Conservation (phyloP, 2,329 filamentous ascomycete genomes). For the Epichloe scottii region DNA sequence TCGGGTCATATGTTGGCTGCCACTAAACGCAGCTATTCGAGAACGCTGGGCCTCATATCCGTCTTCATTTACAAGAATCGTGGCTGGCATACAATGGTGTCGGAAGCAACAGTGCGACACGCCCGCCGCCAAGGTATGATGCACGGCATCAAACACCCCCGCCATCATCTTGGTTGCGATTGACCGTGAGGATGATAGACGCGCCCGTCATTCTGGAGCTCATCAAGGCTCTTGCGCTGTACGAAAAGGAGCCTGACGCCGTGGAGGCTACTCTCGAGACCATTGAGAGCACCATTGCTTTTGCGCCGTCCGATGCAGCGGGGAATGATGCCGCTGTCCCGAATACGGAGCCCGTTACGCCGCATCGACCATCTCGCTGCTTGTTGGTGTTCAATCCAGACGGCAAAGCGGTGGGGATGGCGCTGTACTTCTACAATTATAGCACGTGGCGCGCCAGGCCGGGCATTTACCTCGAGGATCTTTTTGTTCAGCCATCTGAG, state of each 20-base stretch:
- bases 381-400: slow-evolving; percentile 48
- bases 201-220: slow-evolving; percentile 67
- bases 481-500: slow-evolving; percentile 64
- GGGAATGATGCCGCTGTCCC: slow-evolving; percentile 25
- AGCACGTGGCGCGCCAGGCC: slow-evolving; percentile 81
- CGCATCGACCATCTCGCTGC: slow-evolving; percentile 58
- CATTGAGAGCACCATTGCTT: slow-evolving; percentile 65
- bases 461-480: slow-evolving; percentile 86
- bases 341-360: slow-evolving; percentile 40
- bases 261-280: slow-evolving; percentile 70
- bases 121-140: slow-evolving; percentile 45
- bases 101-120: slow-evolving; percentile 21
- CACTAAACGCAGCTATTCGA: too few species aligned
- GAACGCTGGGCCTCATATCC: too few species aligned
- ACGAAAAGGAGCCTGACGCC: slow-evolving; percentile 63
- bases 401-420: slow-evolving; percentile 54
- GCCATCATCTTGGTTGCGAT: not conserved
- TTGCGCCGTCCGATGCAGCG: slow-evolving; percentile 43
- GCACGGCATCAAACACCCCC: not conserved
- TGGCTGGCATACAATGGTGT: slow-evolving; percentile 2
- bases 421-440: slow-evolving; percentile 91
- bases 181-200: slow-evolving; percentile 37
- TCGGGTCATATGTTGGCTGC: too few species aligned
- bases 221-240: slow-evolving; percentile 75
- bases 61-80: too few species aligned